Percentiles rank a stretch among this genome's conserved stretches.
Conservation (phyloP, 1,284 basidiomycete genomes). For the Cryptococcus deneoformans region DNA sequence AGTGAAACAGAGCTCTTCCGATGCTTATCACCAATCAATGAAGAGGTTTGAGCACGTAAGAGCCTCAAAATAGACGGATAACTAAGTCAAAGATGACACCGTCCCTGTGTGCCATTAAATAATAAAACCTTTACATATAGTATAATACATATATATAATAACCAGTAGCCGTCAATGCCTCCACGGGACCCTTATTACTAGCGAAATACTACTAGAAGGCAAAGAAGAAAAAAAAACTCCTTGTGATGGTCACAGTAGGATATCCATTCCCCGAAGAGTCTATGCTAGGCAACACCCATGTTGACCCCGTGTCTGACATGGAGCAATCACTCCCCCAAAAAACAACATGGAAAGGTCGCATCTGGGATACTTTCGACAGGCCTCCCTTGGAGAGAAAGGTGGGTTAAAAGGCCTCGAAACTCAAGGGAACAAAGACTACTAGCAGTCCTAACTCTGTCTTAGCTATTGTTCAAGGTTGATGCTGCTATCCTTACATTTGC, state of each 20-base stretch:
- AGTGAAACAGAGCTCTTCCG: too few relatives aligned
- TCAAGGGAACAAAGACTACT: background rate
- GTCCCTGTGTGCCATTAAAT: too few relatives aligned
- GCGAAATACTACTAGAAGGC: too few relatives aligned
- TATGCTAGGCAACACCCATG: background rate
- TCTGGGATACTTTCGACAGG: slow-evolving; percentile 43
- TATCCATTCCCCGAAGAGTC: slow-evolving; percentile 4
- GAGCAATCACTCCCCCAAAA: background rate
- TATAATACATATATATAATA: background rate
- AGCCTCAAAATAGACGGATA: too few relatives aligned
- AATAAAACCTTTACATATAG: too few relatives aligned
- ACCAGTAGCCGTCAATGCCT: background rate
- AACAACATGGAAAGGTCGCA: slow-evolving; percentile 22
- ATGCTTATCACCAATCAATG: too few relatives aligned
- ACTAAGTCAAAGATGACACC: too few relatives aligned
- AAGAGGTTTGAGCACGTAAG: too few relatives aligned
- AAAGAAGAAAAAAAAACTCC: background rate
- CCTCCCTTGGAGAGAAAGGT: slow-evolving; percentile 28
- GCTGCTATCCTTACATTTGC: slow-evolving; percentile 37
- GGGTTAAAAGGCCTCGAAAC: background rate
- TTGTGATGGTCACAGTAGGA: background rate
- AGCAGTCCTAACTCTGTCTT: background rate
- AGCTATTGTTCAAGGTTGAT: slow-evolving; percentile 40
- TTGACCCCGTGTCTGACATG: background rate
- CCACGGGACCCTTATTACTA: too few relatives aligned